Percentiles rank a stretch among this genome's conserved stretches.
phyloP scores from a whole-genome alignment of 441 rosid genomes.

The Pelargonium citronellum region DNA sequence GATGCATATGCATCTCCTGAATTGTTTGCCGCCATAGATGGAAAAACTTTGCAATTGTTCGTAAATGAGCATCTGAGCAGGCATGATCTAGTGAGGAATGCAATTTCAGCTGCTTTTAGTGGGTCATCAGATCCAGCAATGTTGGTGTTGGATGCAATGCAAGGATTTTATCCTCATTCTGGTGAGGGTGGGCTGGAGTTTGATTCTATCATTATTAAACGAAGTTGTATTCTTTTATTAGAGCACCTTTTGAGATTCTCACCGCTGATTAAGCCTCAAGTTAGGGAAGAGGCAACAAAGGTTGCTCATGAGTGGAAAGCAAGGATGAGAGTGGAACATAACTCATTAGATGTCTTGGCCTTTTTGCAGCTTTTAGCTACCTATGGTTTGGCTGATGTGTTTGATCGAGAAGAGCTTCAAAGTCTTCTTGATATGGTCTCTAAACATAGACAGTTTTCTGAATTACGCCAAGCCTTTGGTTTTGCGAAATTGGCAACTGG shows the following conservation, averaged over 20 bases:
- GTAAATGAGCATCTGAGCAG: constrained; percentile 25
- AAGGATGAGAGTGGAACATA: constrained; percentile 19
- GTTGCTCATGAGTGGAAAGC: constrained; percentile 36
- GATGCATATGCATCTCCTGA: not conserved
- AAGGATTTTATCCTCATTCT: constrained; percentile 23
- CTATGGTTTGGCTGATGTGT: constrained; percentile 31
- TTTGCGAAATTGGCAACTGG: constrained; percentile 22
- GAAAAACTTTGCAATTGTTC: constrained; percentile 21
- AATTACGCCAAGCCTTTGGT: constrained; percentile 28
- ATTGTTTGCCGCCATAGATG: constrained; percentile 12
- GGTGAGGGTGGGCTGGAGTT: constrained; percentile 14
- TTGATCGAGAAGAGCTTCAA: constrained; percentile 24
- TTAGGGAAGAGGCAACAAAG: constrained; percentile 33
- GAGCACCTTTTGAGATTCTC: constrained; percentile 30
- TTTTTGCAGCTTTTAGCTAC: constrained; percentile 39
- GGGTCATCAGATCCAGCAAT: constrained; percentile 31
- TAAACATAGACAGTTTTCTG: constrained; percentile 23
- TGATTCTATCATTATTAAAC: constrained; percentile 27
- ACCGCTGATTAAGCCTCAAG: constrained; percentile 22
- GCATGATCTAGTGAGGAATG: constrained; percentile 20
- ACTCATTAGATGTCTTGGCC: constrained; percentile 33
- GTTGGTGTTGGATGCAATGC: constrained; percentile 31
- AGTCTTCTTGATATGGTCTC: constrained; percentile 23
- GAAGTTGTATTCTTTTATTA: constrained; percentile 33
- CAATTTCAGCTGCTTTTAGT: constrained; percentile 19